Evolutionary conservation across 2,329 filamentous ascomycete species (phyloP).

Genomic region (Annulohypoxylon truncatum): DNA sequence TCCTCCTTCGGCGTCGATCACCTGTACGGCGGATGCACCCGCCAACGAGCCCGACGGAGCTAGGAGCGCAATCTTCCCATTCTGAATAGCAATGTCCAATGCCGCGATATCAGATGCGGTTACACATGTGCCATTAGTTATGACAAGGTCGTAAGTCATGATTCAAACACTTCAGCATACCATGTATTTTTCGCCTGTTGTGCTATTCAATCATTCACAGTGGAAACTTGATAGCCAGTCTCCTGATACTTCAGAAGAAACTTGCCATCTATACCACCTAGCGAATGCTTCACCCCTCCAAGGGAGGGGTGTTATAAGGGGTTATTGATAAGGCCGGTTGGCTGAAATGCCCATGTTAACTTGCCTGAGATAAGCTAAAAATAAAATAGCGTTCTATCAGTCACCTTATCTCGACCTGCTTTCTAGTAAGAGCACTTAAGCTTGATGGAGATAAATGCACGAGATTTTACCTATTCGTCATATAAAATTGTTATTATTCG

Average conservation of each 20-base stretch:
- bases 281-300: background rate
- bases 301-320: background rate
- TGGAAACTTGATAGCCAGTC: too few species aligned
- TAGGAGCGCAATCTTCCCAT: slow-evolving; percentile 51
- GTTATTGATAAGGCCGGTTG: background rate
- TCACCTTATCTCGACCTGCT: background rate
- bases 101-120: slow-evolving; percentile 56
- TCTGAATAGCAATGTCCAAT: slow-evolving; percentile 57
- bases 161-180: background rate
- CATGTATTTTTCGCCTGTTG: background rate
- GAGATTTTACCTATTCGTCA: background rate
- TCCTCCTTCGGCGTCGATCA: background rate
- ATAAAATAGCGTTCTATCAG: background rate
- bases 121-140: slow-evolving; percentile 58
- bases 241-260: background rate
- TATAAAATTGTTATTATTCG: background rate
- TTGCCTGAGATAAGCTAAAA: background rate
- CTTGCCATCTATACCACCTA: background rate
- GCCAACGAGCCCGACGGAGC: background rate
- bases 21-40: background rate
- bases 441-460: background rate
- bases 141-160: slow-evolving; percentile 52
- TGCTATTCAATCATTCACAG: too few species aligned
- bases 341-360: background rate
- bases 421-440: background rate